Base-by-base conservation (phyloP, 2,329 filamentous ascomycete species). In the Rhynchosporium graminicola region DNA sequence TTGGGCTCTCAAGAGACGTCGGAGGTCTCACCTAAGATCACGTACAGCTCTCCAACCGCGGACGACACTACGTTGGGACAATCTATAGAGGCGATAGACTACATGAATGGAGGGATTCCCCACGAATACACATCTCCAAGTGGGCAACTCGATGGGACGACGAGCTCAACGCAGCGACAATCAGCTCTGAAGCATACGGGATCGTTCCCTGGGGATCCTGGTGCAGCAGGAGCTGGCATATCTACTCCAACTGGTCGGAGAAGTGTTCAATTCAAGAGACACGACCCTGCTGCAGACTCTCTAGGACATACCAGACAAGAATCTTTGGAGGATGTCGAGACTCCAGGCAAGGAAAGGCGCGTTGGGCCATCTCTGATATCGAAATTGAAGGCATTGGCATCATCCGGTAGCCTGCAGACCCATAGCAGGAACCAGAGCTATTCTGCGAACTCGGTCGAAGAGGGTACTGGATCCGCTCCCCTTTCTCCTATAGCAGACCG, bases 211-310 rank as follows among this genome's bases (percentile, higher is more conserved):
- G 57, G 20, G n/a, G 68, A 67, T 31, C 48, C 33, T 48, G 33
- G n/a, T 52, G 48, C 67, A n/a, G 26, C 57, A 33, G 58, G 38
- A 8, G 59, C 69, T 20, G 73, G 72, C 29, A 70, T 69, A 51
- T 66, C 68, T 31, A 74, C 73, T 29, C 73, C 73, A 7, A 70
- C 72, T 3, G 70, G 80, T 26, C 80, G 86, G 57, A 83, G 84
- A 61, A 94, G 88, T 72, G 90, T 96, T 3, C 91, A 95, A 69
- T 95, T 96, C 73, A 85, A 83, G 2, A 82, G 85, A 36, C 75
- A 77, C 33, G 78, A 81, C 74, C 66, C 72, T 76, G 59, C 52
- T 3, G 50, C 51, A 67, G 85, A 83, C 40, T 76, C 80, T 4
- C 76, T 75, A 26, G 74, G 79, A 26, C 84, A 87, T 67, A 84